Evolutionary conservation across 768 basidiomycete species (phyloP), one percentile per base, ranked within the genome.

Genomic region (Hemileccinum impolitum): DNA sequence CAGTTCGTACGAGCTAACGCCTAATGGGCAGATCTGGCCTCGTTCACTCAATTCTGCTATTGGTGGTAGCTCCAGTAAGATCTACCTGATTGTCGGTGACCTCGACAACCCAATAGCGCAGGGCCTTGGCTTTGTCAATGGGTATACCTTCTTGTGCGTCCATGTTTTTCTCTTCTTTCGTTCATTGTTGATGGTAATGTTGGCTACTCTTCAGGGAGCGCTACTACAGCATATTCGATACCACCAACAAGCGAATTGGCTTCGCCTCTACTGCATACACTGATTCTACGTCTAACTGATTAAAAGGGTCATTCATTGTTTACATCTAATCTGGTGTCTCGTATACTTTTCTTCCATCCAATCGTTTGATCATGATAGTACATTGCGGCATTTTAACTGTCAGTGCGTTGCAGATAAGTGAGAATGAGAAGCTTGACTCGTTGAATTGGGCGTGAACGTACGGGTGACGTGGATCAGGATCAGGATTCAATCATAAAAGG

Each of bases 221-320:
- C 32, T 75, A 66, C 61, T 75, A 74, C 51, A 64, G 65, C 47
- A 35, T 37, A 31, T 48, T 10, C 17, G 47, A 48, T 28, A 48
- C 47, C 28, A 43, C 40, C 15, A 42, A 48, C 58, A 50, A 45
- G 23, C 68, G 51, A 9, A 58, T 76, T 28, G 75, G 75, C 23
- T 63, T 77, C 39, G 75, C 75, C 28, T 30, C 28, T 8, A 30
- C 28, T 12, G 11, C 2, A 9, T 30, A 30, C 28, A 30, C 28
- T 8, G 11, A 30, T 30, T 8, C 28, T 30, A 30, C 28, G 28
- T 4, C 3, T 4, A 30, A 30, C 28, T 30, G n/a, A n/a, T n/a
- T n/a, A n/a, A n/a, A 30, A 30, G 28, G 28, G 28, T 2, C 28
- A 30, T 30, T 30, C 28, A 8, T 30, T 30, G 8, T 8, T 30